Conservation (phyloP, 305 asterid species). For the Rubia peregrina region DNA sequence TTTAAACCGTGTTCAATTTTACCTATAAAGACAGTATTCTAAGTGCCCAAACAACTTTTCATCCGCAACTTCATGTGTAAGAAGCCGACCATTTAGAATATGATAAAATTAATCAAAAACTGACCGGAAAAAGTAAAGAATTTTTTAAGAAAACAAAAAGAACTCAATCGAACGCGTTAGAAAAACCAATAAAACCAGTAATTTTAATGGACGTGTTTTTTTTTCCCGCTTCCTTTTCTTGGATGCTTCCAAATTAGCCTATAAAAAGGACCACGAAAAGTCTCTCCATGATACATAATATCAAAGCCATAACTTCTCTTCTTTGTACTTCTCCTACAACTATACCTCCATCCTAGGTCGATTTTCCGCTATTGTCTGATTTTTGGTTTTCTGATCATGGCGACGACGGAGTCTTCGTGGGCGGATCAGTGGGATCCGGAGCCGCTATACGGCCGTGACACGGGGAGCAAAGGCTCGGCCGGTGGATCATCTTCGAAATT, state of each 20-base stretch:
- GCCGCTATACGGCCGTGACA: constrained; percentile 31
- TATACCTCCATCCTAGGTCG: not conserved
- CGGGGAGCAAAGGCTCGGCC: constrained; percentile 11
- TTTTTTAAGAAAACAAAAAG: not conserved
- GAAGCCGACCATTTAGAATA: not conserved
- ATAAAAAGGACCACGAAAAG: constrained; percentile 3
- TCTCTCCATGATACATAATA: not conserved
- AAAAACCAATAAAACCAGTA: not conserved
- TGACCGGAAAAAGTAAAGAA: not conserved
- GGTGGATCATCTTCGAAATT: constrained; percentile 30
- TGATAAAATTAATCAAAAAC: not conserved
- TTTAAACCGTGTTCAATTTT: not conserved
- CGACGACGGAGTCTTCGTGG: constrained; percentile 54
- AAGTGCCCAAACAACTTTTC: not conserved
- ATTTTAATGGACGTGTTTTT: not conserved
- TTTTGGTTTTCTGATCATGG: constrained; percentile 23
- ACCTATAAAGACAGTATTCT: not conserved
- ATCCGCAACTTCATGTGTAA: not conserved
- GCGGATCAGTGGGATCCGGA: constrained; percentile 85
- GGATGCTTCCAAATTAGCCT: constrained; percentile 10
- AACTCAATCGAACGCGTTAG: constrained; percentile 5
- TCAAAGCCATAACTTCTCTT: not conserved
- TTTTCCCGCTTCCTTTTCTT: not conserved
- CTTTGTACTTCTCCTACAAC: not conserved
- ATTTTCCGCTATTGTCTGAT: not conserved